phyloP scores from a whole-genome alignment of 805 yeast genomes.

The Debaryomyces castellii region DNA sequence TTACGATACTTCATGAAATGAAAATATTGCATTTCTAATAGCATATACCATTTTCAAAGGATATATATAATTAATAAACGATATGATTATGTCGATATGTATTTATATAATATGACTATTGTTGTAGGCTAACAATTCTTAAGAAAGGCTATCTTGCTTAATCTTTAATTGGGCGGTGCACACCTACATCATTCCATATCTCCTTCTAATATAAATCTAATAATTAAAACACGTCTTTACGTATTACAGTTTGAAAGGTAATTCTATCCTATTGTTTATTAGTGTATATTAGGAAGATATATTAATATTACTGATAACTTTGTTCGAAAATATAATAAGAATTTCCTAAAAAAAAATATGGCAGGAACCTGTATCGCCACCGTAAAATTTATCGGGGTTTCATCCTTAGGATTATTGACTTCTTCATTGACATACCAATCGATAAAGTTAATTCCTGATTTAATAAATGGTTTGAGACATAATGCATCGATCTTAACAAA shows the following conservation, averaged over 20 bases:
- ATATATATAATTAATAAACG: neutral
- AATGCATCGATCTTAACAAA: slow-evolving; percentile 13
- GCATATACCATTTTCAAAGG: neutral
- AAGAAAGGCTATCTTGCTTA: neutral
- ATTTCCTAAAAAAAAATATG: slow-evolving; percentile 3
- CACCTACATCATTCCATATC: neutral
- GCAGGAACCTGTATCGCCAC: slow-evolving; percentile 38
- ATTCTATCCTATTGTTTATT: neutral
- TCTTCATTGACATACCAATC: slow-evolving; percentile 48
- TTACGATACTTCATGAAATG: neutral
- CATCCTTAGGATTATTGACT: slow-evolving; percentile 67
- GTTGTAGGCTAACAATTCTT: neutral
- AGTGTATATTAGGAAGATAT: neutral
- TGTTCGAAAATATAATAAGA: neutral
- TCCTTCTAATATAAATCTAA: neutral
- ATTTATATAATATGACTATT: neutral
- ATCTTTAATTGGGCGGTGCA: neutral
- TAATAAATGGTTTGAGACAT: slow-evolving; percentile 26
- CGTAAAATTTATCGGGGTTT: slow-evolving; percentile 62
- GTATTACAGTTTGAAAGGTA: neutral
- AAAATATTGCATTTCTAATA: neutral
- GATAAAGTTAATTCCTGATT: slow-evolving; percentile 25
- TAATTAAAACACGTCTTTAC: neutral
- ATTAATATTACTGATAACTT: neutral
- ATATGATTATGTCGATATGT: neutral